Evolutionary conservation across 805 yeast species (phyloP).

Genomic region (Suhomyces sp.): DNA sequence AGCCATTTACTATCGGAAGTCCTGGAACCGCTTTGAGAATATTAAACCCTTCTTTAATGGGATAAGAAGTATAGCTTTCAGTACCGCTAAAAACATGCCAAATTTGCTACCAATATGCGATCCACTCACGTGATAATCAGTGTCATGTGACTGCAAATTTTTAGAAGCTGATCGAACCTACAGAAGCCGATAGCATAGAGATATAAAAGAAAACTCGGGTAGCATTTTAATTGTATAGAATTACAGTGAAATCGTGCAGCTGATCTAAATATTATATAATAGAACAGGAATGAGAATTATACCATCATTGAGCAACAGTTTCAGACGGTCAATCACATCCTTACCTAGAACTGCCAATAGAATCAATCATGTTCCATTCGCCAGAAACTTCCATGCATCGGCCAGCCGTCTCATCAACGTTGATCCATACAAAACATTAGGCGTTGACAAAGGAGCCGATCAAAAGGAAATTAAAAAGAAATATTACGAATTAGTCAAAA

Average conservation of each 20-base stretch:
- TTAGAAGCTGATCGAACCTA: constrained; percentile 7
- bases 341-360: constrained; percentile 1
- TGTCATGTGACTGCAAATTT: constrained; percentile 5
- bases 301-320: neutral
- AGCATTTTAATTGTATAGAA: neutral
- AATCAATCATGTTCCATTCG: neutral
- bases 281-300: constrained; percentile 3
- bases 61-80: no score
- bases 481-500: constrained; percentile 87
- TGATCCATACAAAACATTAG: constrained; percentile 85
- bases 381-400: constrained; percentile 45
- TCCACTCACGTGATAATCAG: neutral
- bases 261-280: neutral
- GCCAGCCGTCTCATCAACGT: constrained; percentile 26
- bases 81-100: no score
- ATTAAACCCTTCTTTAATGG: no score
- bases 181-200: neutral
- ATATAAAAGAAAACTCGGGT: neutral
- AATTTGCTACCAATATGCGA: no score
- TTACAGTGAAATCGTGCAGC: neutral
- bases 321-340: neutral
- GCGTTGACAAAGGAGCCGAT: constrained; percentile 69
- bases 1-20: no score
- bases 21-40: no score
- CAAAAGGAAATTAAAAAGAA: constrained; percentile 90